Evolutionary conservation across 2,329 filamentous ascomycete species (phyloP), one percentile per base, ranked within the genome.

Genomic region (Monilinia laxa): DNA sequence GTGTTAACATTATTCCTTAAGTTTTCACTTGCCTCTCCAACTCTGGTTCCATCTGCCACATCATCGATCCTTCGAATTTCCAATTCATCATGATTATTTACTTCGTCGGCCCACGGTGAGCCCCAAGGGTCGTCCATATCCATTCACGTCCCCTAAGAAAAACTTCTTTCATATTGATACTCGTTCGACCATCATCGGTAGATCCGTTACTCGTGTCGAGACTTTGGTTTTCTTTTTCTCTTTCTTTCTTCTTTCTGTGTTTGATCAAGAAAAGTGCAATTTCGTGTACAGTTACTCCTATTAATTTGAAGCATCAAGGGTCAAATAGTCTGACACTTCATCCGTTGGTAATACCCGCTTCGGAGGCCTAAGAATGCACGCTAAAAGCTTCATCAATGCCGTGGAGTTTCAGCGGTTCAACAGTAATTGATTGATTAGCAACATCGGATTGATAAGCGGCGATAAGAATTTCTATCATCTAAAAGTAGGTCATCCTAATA

Each of bases 101-200:
- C 53, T 69, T 76, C 75, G 66, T 77, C 77, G 70, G 77, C 77
- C 77, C 77, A 78, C 40, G 77, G 77, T 62, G 64, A 78, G 70
- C 76, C 75, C 77, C 77, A 78, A 67, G 75, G 74, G 70, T 78
- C 76, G 71, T 77, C 76, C 76, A 77, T 78, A 71, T 70, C 72
- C 69, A 71, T 71, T 70, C 62, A 58, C 63, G 28, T 59, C 40
- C 63, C 53, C 63, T 25, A 18, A 16, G n/a, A 23, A 60, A 45
- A 60, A 28, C 49, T 18, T 55, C 70, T 73, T 68, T 75, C 74
- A 75, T 75, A 71, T 72, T 75, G 73, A 72, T 73, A 69, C 64
- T 65, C 55, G 58, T 52, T 55, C 49, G 12, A 65, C 52, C 57
- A 38, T 62, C 38, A 60, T 58, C 16, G 10, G 63, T 25, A 54